A percentile compares a stretch with the other conserved stretches of the same genome.
phyloP scores from a whole-genome alignment of 257 asterid genomes.

The Rhazya stricta region DNA sequence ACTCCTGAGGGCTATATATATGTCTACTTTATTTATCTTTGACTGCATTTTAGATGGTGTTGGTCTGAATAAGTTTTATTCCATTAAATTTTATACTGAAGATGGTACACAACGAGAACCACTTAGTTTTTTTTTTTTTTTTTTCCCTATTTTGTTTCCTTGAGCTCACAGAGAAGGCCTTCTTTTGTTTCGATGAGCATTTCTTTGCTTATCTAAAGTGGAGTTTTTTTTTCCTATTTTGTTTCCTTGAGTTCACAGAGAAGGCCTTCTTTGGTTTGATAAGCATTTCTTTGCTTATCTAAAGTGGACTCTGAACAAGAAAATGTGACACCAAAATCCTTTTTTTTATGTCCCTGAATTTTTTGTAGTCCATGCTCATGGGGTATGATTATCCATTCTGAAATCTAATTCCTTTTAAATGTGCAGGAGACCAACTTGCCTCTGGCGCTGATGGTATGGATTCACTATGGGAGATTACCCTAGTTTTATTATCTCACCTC shows the following conservation, averaged over 20 bases:
- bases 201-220: no score
- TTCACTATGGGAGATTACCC: neutral
- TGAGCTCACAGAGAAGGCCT: neutral
- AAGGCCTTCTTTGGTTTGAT: neutral
- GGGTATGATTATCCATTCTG: neutral
- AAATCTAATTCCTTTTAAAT: conserved; percentile 18
- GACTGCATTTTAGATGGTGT: neutral
- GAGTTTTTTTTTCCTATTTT: no score
- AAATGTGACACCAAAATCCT: neutral
- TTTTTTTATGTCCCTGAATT: neutral
- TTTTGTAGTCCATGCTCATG: neutral
- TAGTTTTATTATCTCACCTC: neutral
- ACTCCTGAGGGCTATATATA: neutral
- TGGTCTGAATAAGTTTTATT: neutral
- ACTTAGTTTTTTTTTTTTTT: neutral
- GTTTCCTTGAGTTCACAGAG: neutral
- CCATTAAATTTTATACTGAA: neutral
- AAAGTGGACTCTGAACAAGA: neutral
- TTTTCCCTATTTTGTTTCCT: neutral
- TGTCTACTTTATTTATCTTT: neutral
- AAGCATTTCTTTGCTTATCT: neutral
- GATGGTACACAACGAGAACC: neutral
- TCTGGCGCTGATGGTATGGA: conserved; percentile 94
- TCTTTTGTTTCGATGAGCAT: neutral
- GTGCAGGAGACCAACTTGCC: conserved; percentile 89